Evolutionary conservation across 106 monocot genomes (phyloP), one percentile per base, ranked within the genome.

Genomic region (Ottelia alismoides): DNA sequence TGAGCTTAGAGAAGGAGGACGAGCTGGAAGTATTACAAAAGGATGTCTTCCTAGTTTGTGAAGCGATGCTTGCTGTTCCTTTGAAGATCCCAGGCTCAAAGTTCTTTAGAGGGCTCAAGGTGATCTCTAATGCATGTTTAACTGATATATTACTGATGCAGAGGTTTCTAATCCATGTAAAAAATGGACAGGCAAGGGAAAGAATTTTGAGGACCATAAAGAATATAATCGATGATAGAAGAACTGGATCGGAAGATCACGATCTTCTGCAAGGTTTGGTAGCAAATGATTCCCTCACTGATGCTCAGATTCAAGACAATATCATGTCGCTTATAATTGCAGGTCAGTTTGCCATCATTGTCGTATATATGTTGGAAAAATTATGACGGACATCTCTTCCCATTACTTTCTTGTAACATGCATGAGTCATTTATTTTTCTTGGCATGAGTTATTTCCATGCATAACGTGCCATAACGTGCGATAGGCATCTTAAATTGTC

Each of bases 261-360:
- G 89, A 89, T 59, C 69, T 84, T 48, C 64, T 89, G 31, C 80
- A 84, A 20, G 46, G 52, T 21, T 55, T 89, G n/a, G 23, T 82
- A 44, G 9, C 20, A 25, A 82, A 58, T 16, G 52, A 70, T 51
- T 44, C 61, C 23, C 32, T 76, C 20, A 61, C 70, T 4, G 80
- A 89, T 53, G 55, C 49, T 11, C 71, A 76, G 40, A 80, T 90
- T 53, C 27, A 66, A 52, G 89, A 90, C 61, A 90, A 90, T 52
- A 75, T 90, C 18, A 58, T 90, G 51, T 80, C 89, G 49, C 61
- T 90, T 17, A 90, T 90, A 49, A 80, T 90, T 72, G 89, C 84
- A 53, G 88, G 88, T 88, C 55, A 40, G n/a, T 1, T 53, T 11
- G 10, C 1, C 12, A n/a, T n/a, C n/a, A n/a, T n/a, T n/a, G n/a